Evolutionary conservation across 768 basidiomycete genomes (phyloP), one percentile per base, ranked within the genome.

Genomic region (Floccularia luteovirens): DNA sequence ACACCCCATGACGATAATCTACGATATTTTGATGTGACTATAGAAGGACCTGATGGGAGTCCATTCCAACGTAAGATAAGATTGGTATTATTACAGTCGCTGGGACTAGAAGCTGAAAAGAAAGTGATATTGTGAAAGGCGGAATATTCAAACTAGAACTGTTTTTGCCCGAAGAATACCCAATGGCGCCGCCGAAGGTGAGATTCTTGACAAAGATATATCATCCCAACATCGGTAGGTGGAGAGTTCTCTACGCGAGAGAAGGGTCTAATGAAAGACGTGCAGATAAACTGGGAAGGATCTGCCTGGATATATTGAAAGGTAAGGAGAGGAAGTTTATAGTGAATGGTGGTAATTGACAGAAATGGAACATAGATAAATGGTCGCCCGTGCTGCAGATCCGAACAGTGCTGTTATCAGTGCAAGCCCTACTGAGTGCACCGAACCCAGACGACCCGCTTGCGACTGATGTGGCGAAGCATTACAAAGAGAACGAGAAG

Each of bases 381-480:
- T 99, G 96, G 96, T 96, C 92, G 6, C 96, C 96, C 14, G 96
- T 96, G 0, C 73, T 99, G n/a, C 96, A 99, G 60, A 99, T 99
- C 64, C 84, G 96, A 50, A 99, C 96, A 1, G 96, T 99, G 37
- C 70, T 99, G 43, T 75, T 99, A 37, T 97, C 93, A 28, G 75
- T 99, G 55, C 96, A 99, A 63, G 96, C 96, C n/a, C 70, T 99
- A 34, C 71, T 99, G 31, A 89, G 85, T 46, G 83, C 96, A 1
- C 96, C 96, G 2, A 99, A 99, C 63, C 96, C 96, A 1, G 90
- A 94, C 52, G 90, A 94, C 55, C 90, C 90, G 4, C 75, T 94
- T 19, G 91, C 91, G 24, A 90, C 91, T 27, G 90, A 94, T 48
- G 89, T 91, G n/a, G 96, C 96, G 21, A 93, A 96, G 61, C 92